Evolutionary conservation across 352 stramenopile genomes (phyloP).

Genomic region (Phytophthora hybrid): DNA sequence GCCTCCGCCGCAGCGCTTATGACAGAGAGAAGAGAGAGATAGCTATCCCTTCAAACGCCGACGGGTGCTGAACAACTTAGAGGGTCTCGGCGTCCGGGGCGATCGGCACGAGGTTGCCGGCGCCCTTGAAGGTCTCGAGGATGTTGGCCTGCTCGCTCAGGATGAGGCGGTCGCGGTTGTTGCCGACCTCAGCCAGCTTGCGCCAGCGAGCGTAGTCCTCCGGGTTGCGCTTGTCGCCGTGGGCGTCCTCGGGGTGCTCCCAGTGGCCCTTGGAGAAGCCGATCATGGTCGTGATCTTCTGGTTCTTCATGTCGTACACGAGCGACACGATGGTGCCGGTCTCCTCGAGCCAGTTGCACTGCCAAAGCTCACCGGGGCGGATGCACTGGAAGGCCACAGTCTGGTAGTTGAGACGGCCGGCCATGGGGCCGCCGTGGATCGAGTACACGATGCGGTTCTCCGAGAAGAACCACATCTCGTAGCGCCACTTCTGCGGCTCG

Average conservation of each 20-base stretch:
- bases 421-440: slow-evolving; percentile 67
- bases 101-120: slow-evolving; percentile 58
- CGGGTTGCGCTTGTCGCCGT: slow-evolving; percentile 70
- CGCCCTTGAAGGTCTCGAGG: slow-evolving; percentile 48
- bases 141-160: slow-evolving; percentile 62
- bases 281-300: slow-evolving; percentile 65
- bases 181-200: slow-evolving; percentile 58
- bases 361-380: slow-evolving; percentile 62
- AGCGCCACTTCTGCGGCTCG: slow-evolving; percentile 65
- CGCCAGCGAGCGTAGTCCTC: slow-evolving; percentile 61
- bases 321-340: slow-evolving; percentile 62
- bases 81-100: slow-evolving; percentile 55
- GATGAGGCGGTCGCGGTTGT: slow-evolving; percentile 57
- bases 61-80: slow-evolving; percentile 24
- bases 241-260: slow-evolving; percentile 53
- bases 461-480: slow-evolving; percentile 73
- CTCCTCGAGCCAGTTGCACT: slow-evolving; percentile 73
- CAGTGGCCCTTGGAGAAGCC: slow-evolving; percentile 68
- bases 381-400: slow-evolving; percentile 67
- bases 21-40: slow-evolving; percentile 9
- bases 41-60: slow-evolving; percentile 5
- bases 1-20: slow-evolving; percentile 21
- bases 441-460: slow-evolving; percentile 64
- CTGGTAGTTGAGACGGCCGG: slow-evolving; percentile 66
- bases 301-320: slow-evolving; percentile 59